Conservation (phyloP, 371 early-diverging fungal species). For the Mucor velutinosus region DNA sequence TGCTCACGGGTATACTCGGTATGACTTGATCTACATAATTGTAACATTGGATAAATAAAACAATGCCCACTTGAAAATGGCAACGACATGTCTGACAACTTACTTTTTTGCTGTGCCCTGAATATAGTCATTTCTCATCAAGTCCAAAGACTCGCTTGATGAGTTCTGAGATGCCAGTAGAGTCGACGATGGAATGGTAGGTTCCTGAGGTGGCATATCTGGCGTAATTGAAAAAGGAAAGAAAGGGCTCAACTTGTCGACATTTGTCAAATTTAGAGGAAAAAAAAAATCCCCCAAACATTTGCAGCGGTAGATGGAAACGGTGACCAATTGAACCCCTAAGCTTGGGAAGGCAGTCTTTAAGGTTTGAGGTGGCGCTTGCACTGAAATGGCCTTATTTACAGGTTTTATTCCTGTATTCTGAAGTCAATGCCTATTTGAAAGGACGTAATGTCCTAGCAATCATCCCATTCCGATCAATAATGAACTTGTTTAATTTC, state of each 20-base stretch:
- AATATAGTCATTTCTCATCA: constrained; percentile 23
- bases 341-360: constrained; percentile 1
- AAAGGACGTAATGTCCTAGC: too few species aligned
- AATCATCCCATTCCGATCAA: too few species aligned
- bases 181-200: background rate
- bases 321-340: background rate
- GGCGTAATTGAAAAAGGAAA: background rate
- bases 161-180: background rate
- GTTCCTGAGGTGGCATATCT: constrained; percentile 22
- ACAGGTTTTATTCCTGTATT: too few species aligned
- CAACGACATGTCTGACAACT: background rate
- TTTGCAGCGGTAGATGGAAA: background rate
- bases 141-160: constrained; percentile 21
- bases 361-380: background rate
- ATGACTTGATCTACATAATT: constrained; percentile 17
- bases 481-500: too few species aligned
- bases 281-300: background rate
- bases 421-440: too few species aligned
- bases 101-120: constrained; percentile 25
- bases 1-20: constrained; percentile 42
- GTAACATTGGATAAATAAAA: background rate
- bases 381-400: background rate
- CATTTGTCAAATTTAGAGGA: background rate
- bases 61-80: background rate
- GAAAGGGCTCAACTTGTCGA: background rate